Base-by-base conservation (phyloP, 257 asterid species). In the Lycium ferocissimum region DNA sequence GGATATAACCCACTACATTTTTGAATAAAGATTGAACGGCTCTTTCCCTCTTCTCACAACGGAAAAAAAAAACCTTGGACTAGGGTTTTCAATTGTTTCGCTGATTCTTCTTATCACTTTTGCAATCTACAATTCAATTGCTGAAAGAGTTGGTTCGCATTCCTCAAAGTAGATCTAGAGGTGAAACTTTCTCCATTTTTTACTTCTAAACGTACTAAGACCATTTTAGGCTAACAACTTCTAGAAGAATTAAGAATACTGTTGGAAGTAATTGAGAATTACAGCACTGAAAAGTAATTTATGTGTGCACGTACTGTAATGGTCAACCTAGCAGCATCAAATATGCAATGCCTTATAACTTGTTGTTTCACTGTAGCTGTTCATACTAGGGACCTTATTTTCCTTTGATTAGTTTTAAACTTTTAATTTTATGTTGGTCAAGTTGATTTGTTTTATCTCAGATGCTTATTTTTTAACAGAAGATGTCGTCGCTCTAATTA, bases 1-100 rank as follows among this genome's bases (percentile, higher is more conserved):
- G 5, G 20, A 70, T 53, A 51, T 70, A 8, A 53, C 62, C 62
- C 20, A 22, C 13, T 26, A 33, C 20, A 76, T 49, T 26, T 78
- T 78, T 78, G 82, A 78, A 78, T 33, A 26, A 53, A 7, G 66
- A 51, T 76, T 14, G 15, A 78, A 4, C 66, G 4, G 17, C 10
- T 51, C 66, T 78, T 78, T 78, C 82, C 82, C 82, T 78, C 82
- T 63, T 53, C 65, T 22, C 61, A 53, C 82, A 78, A 78, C 82
- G 49, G 82, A 33, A 78, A 22, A 14, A 40, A 78, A 22, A 14
- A 26, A 26, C 33, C 2, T 33, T 78, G 20, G 17, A 53, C 2
- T 53, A 78, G 82, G 82, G 82, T 78, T 78, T 53, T 22, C 82
- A 78, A 78, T 53, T 78, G 63, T 53, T 76, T 26, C 22, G 22